Evolutionary conservation across 345 rosid species (phyloP), one percentile per base, ranked within the genome.

Genomic region (Eucalyptus caleyi): DNA sequence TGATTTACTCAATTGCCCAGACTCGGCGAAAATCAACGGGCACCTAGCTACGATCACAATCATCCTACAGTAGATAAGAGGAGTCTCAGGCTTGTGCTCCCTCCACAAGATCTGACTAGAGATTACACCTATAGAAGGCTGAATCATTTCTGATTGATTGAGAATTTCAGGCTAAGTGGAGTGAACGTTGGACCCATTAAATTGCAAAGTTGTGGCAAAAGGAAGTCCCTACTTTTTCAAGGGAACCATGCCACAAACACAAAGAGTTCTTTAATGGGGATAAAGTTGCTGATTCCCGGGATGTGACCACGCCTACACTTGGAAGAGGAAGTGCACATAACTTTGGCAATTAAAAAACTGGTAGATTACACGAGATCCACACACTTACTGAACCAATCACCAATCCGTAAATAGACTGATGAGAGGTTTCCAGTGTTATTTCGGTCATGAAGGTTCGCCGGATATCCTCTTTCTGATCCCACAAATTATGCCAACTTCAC

Each of bases 151-250:
- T 62, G 34, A 62, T 10, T 56, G 62, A 56, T 2, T 27, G 16
- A 62, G 69, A 27, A 27, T 62, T 77, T 40, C 30, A 23, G 9
- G 47, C 11, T 10, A 77, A 77, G 93, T 94, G 95, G 93, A 90
- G 59, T 85, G 88, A 77, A 77, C 47, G 85, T 40, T 2, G 45
- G 85, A 77, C 6, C 85, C 85, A 77, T 77, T 21, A 77, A 77
- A 77, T 77, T 40, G 47, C 5, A 21, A 11, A 77, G 47, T 77
- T 21, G 27, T 77, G 89, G 90, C 83, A 89, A 89, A 90, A 50
- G 89, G 88, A 90, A 69, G 67, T 77, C 90, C 37, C 93, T 92
- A 89, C 92, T 89, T 90, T 82, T 86, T 67, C 51, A 89, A 89
- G 81, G 87, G 51, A 87, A 89, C 87, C 44, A 44, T 24, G 59